Evolutionary conservation across 2,329 filamentous ascomycete genomes (phyloP).

Genomic region (Ambrosiella beaveri): DNA sequence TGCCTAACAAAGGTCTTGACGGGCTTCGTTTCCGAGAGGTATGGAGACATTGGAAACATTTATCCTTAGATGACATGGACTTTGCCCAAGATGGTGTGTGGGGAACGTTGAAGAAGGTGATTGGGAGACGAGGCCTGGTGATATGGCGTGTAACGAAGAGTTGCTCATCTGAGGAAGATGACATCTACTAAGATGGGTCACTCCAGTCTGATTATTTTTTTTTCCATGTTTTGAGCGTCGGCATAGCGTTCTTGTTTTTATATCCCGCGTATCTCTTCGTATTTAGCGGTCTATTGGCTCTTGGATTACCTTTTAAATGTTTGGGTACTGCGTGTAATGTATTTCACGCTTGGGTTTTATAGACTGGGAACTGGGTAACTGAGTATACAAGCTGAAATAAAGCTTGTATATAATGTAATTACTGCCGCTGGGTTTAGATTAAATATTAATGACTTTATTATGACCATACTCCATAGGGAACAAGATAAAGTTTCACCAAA

Average conservation of each 20-base stretch:
- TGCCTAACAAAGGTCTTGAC: slow-evolving; percentile 39
- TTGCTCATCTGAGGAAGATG: slow-evolving; percentile 21
- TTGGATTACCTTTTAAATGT: slow-evolving; percentile 13
- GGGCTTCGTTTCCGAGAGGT: slow-evolving; percentile 50
- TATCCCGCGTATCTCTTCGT: neutral
- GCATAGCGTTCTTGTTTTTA: neutral
- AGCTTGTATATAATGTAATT: neutral
- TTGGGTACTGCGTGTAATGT: neutral
- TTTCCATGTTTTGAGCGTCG: neutral
- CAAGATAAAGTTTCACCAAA: too few relatives aligned
- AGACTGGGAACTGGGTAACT: neutral
- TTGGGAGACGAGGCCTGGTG: slow-evolving; percentile 44
- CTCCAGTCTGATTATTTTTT: neutral
- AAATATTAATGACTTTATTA: too few relatives aligned
- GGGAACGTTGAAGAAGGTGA: slow-evolving; percentile 50
- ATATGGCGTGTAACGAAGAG: slow-evolving; percentile 50
- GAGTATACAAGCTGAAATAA: too few relatives aligned
- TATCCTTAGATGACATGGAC: slow-evolving; percentile 67
- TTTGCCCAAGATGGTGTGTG: slow-evolving; percentile 61
- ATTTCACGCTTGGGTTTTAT: neutral
- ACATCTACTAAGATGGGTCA: neutral
- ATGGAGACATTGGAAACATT: slow-evolving; percentile 49
- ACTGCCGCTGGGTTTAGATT: too few relatives aligned
- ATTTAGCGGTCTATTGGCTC: slow-evolving; percentile 8
- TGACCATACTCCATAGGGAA: too few relatives aligned